Evolutionary conservation across 2,329 filamentous ascomycete genomes (phyloP), one percentile per base, ranked within the genome.

Genomic region (Xylariales sp.): DNA sequence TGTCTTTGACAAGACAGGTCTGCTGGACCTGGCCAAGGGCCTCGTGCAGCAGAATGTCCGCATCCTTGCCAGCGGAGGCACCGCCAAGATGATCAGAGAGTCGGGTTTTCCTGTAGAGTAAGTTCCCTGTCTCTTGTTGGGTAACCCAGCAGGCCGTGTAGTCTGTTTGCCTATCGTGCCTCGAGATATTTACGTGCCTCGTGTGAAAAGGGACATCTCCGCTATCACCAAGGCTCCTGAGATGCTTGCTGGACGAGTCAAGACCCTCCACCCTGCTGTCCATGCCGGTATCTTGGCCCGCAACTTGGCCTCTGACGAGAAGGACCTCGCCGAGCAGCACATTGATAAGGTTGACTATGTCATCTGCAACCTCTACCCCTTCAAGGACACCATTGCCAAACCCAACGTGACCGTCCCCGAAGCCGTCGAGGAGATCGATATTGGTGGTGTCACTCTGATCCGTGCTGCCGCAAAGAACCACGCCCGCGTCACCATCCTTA

Each of bases 391-490:
- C 21, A 83, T 98, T 53, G 85, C 89, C 54, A 95, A 96, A 76
- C 82, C 94, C 71, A 95, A 95, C 57, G 93, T 98, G 56, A 97
- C 91, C 44, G 87, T 98, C 46, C 81, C 88, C 36, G 91, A 98
- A 69, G 93, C 93, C 36, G 91, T 98, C 27, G 93, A 98, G 70
- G 93, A 98, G 72, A 95, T 98, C 56, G 93, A 98, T 67, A 96
- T 98, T 60, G 93, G 90, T 49, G 93, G 93, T 54, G 93, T 98
- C 37, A 98, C 93, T 27, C 82, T 98, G 45, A 87, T 98, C 59
- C 85, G 93, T 48, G 93, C 93, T 40, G 93, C 93, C 18, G 93
- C 93, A 53, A 98, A 98, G 81, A 98, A 98, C 73, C 93, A 98
- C 72, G 73, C 83, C 48, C 83, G 93, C 42, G 93, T 98, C 44